Percentiles rank a stretch among this genome's conserved stretches.
Conservation (phyloP, 345 rosid genomes). For the Euphorbia pulcherrima region DNA sequence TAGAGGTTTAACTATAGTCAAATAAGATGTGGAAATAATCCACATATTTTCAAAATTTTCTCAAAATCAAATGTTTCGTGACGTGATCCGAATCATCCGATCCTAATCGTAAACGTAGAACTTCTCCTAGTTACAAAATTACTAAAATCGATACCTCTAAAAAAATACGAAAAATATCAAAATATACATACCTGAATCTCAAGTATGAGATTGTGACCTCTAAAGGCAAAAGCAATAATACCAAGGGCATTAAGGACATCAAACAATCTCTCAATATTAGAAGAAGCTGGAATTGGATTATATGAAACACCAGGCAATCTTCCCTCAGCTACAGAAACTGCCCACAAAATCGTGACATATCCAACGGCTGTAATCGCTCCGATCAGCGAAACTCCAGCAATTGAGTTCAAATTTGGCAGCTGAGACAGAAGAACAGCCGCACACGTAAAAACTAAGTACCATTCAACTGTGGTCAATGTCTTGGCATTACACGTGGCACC, state of each 20-base stretch:
- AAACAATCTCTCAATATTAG: constrained; percentile 10
- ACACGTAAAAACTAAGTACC: constrained; percentile 41
- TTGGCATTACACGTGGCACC: constrained; percentile 12
- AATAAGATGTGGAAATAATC: too few relatives aligned
- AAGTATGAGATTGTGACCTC: constrained; percentile 48
- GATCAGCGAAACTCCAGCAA: constrained; percentile 30
- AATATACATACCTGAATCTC: constrained; percentile 39
- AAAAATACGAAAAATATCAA: too few relatives aligned
- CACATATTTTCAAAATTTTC: too few relatives aligned
- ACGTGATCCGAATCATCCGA: too few relatives aligned
- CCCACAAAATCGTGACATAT: constrained; percentile 37
- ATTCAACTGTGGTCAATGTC: constrained; percentile 27
- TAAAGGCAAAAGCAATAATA: constrained; percentile 41
- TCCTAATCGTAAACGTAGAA: too few relatives aligned
- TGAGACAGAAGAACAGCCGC: constrained; percentile 38
- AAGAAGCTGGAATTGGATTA: constrained; percentile 14
- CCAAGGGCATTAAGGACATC: constrained; percentile 34
- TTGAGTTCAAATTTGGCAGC: constrained; percentile 46
- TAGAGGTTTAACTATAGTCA: not conserved
- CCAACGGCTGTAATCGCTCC: constrained; percentile 38
- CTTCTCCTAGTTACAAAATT: too few relatives aligned
- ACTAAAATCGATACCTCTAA: too few relatives aligned
- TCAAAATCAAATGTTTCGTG: too few relatives aligned
- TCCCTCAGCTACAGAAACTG: constrained; percentile 29
- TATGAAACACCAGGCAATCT: constrained; percentile 34